phyloP scores from a whole-genome alignment of 2,329 filamentous ascomycete species.

The Curvularia sp. region DNA sequence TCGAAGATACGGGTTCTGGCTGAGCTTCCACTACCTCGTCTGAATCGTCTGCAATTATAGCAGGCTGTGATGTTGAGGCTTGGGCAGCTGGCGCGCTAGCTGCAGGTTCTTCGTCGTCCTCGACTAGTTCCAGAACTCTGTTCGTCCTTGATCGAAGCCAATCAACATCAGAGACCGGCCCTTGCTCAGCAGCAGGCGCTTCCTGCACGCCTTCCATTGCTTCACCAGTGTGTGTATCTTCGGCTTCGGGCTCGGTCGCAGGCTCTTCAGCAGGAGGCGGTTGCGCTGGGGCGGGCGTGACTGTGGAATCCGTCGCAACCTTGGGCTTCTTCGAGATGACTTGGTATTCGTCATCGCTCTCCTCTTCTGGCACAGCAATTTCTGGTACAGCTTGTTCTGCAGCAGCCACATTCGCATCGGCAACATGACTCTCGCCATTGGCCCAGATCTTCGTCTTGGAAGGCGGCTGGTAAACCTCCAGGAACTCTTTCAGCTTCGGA shows the following conservation, averaged over 20 bases:
- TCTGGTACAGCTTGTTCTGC: conserved; percentile 30
- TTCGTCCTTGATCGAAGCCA: conserved; percentile 92
- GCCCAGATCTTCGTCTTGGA: conserved; percentile 71
- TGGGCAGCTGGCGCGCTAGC: neutral
- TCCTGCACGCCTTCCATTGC: conserved; percentile 26
- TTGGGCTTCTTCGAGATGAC: conserved; percentile 60
- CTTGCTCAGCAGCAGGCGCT: conserved; percentile 37
- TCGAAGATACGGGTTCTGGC: conserved; percentile 10
- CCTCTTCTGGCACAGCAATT: conserved; percentile 51
- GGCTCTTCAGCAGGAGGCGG: conserved; percentile 2
- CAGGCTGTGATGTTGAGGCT: conserved; percentile 9
- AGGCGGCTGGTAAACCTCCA: conserved; percentile 78
- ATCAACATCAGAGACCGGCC: conserved; percentile 76
- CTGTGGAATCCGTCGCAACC: conserved; percentile 19
- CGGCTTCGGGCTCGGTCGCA: neutral
- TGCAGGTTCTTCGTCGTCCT: conserved; percentile 69
- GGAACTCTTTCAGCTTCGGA: conserved; percentile 83
- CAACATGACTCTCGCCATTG: conserved; percentile 56
- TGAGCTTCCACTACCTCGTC: conserved; percentile 19
- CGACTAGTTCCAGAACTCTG: conserved; percentile 81
- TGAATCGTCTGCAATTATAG: conserved; percentile 21
- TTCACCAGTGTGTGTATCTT: conserved; percentile 24
- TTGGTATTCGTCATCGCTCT: conserved; percentile 80
- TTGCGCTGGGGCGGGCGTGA: conserved; percentile 14
- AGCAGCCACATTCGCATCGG: conserved; percentile 21